Evolutionary conservation across 2,329 filamentous ascomycete species (phyloP), one percentile per base, ranked within the genome.

Genomic region (Gnomoniopsis sp.): DNA sequence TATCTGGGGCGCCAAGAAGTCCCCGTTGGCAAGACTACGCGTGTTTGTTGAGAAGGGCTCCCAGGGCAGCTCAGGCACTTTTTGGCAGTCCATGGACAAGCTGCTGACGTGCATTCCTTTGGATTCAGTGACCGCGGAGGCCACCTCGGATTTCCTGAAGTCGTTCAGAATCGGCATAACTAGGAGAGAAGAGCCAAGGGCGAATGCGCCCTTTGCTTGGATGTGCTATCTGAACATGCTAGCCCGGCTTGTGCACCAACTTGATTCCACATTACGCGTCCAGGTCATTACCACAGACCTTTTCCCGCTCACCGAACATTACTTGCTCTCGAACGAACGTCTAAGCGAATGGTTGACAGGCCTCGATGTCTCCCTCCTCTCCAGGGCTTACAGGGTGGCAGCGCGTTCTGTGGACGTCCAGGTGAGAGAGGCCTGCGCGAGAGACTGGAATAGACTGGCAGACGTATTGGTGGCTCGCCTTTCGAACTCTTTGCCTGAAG

Each of bases 41-140:
- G 77, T 85, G 10, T 95, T 96, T 65, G 77, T 98, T 7, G 87
- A 89, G 62, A 90, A 87, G 66, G 93, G 95, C 2, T 96, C 93
- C 0, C 90, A 97, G 67, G 84, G 86, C n/a, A 88, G 89, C 3
- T 78, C 85, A 0, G 74, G 80, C 3, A 82, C 80, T 11, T 96
- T 88, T 68, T 99, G 95, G 95, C 73, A 79, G 26, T 83, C 82
- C 17, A 70, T 96, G 34, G 78, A 81, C 43, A 76, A 79, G 33
- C 73, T 98, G 0, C 69, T 96, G 6, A 76, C 82, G 22, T 71
- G 86, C 1, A 69, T 93, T 1, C 77, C 88, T 51, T 65, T 71
- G 2, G 74, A 81, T 15, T 66, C 74, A 1, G 67, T 76, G 6
- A 67, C 70, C 1, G 55, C 70, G 3, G 78, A 86, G 2, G 81